Percentiles rank a stretch among this genome's conserved stretches.
These are phyloP conservation scores for Cryptococcus sp. DNA, from an alignment of 1,284 basidiomycete species.

Conservation along the genomic window DNA sequence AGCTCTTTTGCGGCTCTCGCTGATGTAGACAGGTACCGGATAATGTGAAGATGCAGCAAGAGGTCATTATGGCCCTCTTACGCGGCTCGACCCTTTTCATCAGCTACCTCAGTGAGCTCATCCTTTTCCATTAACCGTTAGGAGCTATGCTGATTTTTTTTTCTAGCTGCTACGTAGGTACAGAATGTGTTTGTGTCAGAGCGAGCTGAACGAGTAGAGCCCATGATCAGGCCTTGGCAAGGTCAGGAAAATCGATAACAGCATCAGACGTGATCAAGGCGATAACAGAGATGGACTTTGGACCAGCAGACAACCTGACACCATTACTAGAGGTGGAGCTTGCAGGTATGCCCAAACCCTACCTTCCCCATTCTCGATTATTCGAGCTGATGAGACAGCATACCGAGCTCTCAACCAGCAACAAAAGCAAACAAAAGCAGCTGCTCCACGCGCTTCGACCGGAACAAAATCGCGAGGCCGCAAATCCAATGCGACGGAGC, in stretches of 20 bases:
- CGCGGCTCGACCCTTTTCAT: constrained; percentile 88
- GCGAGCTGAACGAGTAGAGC: constrained; percentile 54
- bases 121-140: neutral
- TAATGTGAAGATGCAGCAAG: constrained; percentile 77
- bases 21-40: constrained; percentile 62
- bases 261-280: constrained; percentile 84
- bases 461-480: constrained; percentile 29
- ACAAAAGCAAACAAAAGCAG: constrained; percentile 32
- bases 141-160: no score
- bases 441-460: constrained; percentile 14
- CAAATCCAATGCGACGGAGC: constrained; percentile 28
- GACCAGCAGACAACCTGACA: constrained; percentile 57
- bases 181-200: no score
- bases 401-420: constrained; percentile 19
- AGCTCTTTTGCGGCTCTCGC: neutral
- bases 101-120: constrained; percentile 71
- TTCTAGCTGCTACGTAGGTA: constrained; percentile 67
- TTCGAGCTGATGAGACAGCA: constrained; percentile 13
- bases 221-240: constrained; percentile 74
- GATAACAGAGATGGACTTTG: constrained; percentile 69
- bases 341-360: constrained; percentile 51
- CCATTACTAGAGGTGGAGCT: constrained; percentile 66
- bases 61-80: constrained; percentile 70
- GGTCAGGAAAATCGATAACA: constrained; percentile 80
- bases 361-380: neutral